Base-by-base conservation (phyloP, 1,284 basidiomycete genomes). In the Takashimella tepidaria region DNA sequence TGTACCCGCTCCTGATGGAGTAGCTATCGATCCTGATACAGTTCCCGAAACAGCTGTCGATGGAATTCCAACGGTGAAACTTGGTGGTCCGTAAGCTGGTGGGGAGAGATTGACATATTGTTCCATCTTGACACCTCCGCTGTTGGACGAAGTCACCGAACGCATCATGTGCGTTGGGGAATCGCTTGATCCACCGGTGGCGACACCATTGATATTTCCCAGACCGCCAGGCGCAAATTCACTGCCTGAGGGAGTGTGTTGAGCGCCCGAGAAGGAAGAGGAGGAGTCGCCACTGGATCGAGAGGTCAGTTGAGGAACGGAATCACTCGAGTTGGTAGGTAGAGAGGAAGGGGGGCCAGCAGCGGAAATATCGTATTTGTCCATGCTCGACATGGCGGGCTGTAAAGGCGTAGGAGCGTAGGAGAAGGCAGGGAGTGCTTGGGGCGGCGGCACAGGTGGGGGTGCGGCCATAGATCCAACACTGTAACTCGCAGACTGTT, bases 401-500 rank as follows among this genome's bases (percentile, higher is more conserved):
- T 54, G 57, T 16, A 56, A 43, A 24, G 58, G 57, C 26, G 51
- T 46, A 46, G 58, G 54, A 16, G 52, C 49, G 41, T 44, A 44
- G 19, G 37, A 53, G 46, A 51, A 50, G 26, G 45, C 23, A 16
- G 55, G 19, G 1, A 51, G 27, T 25, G 43, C 50, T 20, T 49
- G 26, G 11, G 51, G 37, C 19, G 51, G 41, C 3, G 55, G 50
- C 21, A 49, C 46, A n/a, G 50, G 50, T 12, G 53, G 54, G n/a
- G 27, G 59, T 16, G 31, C 31, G 10, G 31, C 31, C 31, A 37
- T 37, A 8, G 31, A 37, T 16, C 31, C 31, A 16, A 37, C 31
- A 16, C 58, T 59, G 46, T 62, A 62, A 43, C 53, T 63, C 13
- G 65, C 63, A 40, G 63, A 66, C 65, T 67, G 47, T 41, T 11